phyloP scores from a whole-genome alignment of 176 grass and related monocot genomes.

The Aegilops sharonensis region DNA sequence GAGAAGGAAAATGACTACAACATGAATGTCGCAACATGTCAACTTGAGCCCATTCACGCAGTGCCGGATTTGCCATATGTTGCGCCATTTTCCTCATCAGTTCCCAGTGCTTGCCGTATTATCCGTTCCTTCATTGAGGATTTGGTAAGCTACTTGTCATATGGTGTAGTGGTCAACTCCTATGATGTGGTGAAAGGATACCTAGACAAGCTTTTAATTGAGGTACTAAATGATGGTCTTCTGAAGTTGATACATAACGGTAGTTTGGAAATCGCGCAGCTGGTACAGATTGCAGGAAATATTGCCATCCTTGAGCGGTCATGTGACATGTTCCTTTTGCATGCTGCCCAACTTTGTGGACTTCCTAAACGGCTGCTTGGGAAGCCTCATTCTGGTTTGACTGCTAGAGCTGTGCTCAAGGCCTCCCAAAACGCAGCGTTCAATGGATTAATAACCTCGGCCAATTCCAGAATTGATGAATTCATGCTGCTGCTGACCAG shows the following conservation, averaged over 20 bases:
- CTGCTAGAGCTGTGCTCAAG: constrained; percentile 19
- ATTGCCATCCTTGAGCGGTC: constrained; percentile 67
- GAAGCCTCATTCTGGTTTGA: constrained; percentile 54
- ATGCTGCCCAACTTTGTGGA: constrained; percentile 69
- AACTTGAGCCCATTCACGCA: constrained; percentile 43
- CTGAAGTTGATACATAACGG: constrained; percentile 69
- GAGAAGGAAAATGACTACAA: constrained; percentile 9
- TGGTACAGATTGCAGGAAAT: constrained; percentile 86
- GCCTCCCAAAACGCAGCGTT: neutral
- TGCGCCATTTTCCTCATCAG: constrained; percentile 77
- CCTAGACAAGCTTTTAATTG: constrained; percentile 85
- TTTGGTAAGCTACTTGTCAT: constrained; percentile 70
- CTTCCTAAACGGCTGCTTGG: constrained; percentile 64
- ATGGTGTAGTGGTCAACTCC: constrained; percentile 47
- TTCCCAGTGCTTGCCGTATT: constrained; percentile 64
- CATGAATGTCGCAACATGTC: neutral
- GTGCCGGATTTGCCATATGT: constrained; percentile 70
- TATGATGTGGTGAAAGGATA: constrained; percentile 40
- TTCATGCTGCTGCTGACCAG: constrained; percentile 5
- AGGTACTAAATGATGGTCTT: constrained; percentile 68
- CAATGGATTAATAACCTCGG: neutral
- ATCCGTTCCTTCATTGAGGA: constrained; percentile 82
- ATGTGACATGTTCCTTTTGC: constrained; percentile 80
- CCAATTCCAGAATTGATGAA: constrained; percentile 10
- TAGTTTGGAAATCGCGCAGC: constrained; percentile 47